Evolutionary conservation across 441 rosid genomes (phyloP).

Genomic region (Omphalea diandra): DNA sequence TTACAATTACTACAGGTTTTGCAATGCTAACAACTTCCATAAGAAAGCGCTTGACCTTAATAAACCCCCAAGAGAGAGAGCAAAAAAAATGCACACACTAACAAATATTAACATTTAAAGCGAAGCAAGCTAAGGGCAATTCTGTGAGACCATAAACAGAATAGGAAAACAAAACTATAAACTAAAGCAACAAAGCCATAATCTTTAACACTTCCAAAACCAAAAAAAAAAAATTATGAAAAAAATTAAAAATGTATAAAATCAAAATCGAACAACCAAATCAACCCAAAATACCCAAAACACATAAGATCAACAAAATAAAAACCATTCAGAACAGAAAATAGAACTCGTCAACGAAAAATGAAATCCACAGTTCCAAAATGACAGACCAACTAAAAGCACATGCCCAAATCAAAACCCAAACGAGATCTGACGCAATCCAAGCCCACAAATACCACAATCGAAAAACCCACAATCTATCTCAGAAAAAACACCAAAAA

Average conservation of each 20-base stretch:
- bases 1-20: neutral
- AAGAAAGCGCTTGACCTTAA: neutral
- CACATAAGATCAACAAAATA: slow-evolving; percentile 3
- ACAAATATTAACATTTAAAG: neutral
- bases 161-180: neutral
- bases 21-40: no score
- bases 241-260: neutral
- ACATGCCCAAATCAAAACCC: slow-evolving; percentile 20
- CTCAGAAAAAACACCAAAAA: neutral
- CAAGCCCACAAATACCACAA: slow-evolving; percentile 14
- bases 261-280: neutral
- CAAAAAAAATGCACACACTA: neutral
- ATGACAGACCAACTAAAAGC: no score
- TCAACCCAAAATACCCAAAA: neutral
- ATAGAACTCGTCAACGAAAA: neutral
- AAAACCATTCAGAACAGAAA: neutral
- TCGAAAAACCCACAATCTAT: slow-evolving; percentile 11
- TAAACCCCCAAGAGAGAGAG: no score
- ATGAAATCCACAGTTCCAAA: slow-evolving; percentile 11
- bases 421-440: slow-evolving; percentile 31
- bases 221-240: neutral
- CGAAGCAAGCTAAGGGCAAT: neutral
- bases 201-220: neutral
- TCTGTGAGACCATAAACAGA: neutral
- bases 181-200: neutral